A percentile compares a stretch with the other conserved stretches of the same genome.
phyloP scores from a whole-genome alignment of 108 stramenopile genomes.

The Seminavis robusta region DNA sequence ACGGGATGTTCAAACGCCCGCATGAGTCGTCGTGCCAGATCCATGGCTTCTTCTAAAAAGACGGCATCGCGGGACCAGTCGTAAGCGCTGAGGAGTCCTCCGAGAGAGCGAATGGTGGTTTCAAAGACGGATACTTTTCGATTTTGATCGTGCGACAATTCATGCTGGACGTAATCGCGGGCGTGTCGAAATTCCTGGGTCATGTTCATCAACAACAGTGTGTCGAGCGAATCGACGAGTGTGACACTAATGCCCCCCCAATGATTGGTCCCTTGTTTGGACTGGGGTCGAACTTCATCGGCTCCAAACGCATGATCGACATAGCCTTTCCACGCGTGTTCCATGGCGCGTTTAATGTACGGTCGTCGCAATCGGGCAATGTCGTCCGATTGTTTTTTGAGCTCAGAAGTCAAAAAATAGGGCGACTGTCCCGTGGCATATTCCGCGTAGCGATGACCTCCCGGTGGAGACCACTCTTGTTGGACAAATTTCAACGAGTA shows the following conservation, averaged over 20 bases:
- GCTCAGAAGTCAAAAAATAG: constrained; percentile 14
- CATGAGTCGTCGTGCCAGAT: constrained; percentile 61
- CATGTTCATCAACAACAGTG: constrained; percentile 95
- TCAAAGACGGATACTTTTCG: constrained; percentile 90
- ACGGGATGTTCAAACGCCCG: constrained; percentile 54
- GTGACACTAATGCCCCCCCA: constrained; percentile 94
- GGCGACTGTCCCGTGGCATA: constrained; percentile 40
- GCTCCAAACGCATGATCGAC: constrained; percentile 74
- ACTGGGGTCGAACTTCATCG: constrained; percentile 73
- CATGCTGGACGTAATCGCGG: constrained; percentile 77
- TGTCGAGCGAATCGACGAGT: constrained; percentile 93
- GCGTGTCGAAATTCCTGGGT: constrained; percentile 90
- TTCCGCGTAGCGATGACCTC: constrained; percentile 60
- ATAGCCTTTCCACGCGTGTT: constrained; percentile 71
- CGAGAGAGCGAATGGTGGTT: constrained; percentile 96
- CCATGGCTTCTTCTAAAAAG: constrained; percentile 75
- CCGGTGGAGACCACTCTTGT: constrained; percentile 28
- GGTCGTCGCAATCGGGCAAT: constrained; percentile 64
- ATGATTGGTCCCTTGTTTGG: constrained; percentile 28
- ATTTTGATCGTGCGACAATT: constrained; percentile 42
- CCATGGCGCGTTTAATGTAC: constrained; percentile 67
- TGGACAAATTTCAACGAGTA: constrained; percentile 22
- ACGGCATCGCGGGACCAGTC: constrained; percentile 65
- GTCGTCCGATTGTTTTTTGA: constrained; percentile 35
- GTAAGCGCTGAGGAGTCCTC: constrained; percentile 92